Base-by-base conservation (phyloP, 2,329 filamentous ascomycete genomes). In the Nemania diffusa region DNA sequence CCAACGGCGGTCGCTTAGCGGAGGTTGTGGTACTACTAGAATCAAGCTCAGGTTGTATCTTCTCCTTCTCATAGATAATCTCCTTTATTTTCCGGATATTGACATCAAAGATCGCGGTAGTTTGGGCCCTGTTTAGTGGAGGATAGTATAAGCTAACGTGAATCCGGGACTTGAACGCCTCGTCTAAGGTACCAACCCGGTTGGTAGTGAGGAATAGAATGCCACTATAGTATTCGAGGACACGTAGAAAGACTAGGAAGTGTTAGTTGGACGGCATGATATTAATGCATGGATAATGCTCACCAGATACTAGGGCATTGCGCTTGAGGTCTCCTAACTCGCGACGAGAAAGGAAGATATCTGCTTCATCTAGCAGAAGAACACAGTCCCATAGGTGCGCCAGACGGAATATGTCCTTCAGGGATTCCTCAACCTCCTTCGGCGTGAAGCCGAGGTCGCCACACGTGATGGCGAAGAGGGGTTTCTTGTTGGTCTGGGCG, bases 201-300 rank as follows among this genome's bases (percentile, higher is more conserved):
- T 64, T 64, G 13, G 61, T 57, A 9, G 61, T 64, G 15, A 64
- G 51, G 32, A 64, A 57, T 8, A 64, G 40, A 15, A 64, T 64
- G 15, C 61, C 61, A 20, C 24, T 42, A 17, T 57, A 64, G 27
- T 57, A 64, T 17, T 64, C 61, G 8, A 64, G 53, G n/a, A 57
- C 40, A 20, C 61, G 61, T 2, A 64, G 52, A 24, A 64, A 64
- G 2, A 62, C 57, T 61, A 52, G 2, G 42, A n/a, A 24, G 6
- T 32, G 37, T 40, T 13, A 55, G 48, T 2, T 20, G 13, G 27
- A 32, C 15, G 17, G 20, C 51, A n/a, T 20, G 44, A 40, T 26
- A 61, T 26, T 15, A 22, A 46, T 13, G 5, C 15, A 27, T 37
- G 32, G 8, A 3, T 4, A 24, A 34, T 37, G 15, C 50, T 55